Evolutionary conservation across 257 asterid species (phyloP).

Genomic region (Solanum medicagineum): DNA sequence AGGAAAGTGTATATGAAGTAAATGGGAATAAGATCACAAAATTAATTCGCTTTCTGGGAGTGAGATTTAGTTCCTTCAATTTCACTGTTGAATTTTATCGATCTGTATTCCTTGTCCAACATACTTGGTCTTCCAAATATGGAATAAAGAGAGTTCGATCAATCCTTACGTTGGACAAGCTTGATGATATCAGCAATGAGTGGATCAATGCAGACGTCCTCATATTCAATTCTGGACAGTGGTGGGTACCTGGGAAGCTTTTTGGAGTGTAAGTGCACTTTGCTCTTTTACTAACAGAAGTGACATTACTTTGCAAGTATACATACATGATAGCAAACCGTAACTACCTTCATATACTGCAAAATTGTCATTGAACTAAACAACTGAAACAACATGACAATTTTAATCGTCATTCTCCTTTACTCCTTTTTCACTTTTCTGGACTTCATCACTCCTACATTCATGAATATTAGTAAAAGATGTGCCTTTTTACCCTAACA

Average conservation of each 20-base stretch:
- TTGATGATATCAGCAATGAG: constrained; percentile 57
- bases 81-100: constrained; percentile 59
- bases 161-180: constrained; percentile 37
- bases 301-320: neutral
- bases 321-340: neutral
- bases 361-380: neutral
- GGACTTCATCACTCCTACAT: neutral
- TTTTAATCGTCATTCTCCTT: neutral
- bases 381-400: neutral
- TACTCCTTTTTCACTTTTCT: neutral
- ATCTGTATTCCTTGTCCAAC: constrained; percentile 73
- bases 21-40: constrained; percentile 52
- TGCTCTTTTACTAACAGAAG: neutral
- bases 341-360: neutral
- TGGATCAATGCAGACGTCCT: constrained; percentile 65
- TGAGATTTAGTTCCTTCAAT: constrained; percentile 54
- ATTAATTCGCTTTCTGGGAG: constrained; percentile 52
- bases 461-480: neutral
- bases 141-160: constrained; percentile 58
- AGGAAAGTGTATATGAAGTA: constrained; percentile 56
- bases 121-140: constrained; percentile 41
- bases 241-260: constrained; percentile 82
- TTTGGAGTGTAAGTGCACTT: constrained; percentile 44
- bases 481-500: neutral
- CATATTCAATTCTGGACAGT: constrained; percentile 65